A percentile compares a stretch with the other conserved stretches of the same genome.
These are phyloP conservation scores for Phellinidium pouzarii DNA, from an alignment of 1,284 basidiomycete species.

Conservation along the genomic window DNA sequence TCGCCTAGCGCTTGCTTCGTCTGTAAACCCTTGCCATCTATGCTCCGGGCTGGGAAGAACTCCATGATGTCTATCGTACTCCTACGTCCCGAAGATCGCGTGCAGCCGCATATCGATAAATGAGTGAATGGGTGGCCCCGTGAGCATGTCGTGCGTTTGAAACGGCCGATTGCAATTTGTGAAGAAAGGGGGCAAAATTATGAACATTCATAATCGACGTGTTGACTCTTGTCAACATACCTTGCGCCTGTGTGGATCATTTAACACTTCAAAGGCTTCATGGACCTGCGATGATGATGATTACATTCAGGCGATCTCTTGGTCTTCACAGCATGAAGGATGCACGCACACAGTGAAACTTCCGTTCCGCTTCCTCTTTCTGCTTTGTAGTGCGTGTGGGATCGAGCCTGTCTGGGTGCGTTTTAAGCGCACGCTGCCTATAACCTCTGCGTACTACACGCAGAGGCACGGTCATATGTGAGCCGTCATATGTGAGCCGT, in stretches of 20 bases:
- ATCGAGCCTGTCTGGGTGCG: conserved; percentile 25
- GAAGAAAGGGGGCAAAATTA: no score
- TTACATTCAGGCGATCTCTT: not conserved
- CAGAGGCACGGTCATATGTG: not conserved
- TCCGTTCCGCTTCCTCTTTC: conserved; percentile 22
- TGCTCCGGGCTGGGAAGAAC: conserved; percentile 26
- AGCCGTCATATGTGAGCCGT: not conserved
- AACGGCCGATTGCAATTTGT: not conserved
- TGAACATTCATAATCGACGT: conserved; percentile 45
- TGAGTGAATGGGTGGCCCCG: not conserved
- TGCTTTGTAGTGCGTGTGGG: conserved; percentile 18
- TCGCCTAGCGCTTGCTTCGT: conserved; percentile 38
- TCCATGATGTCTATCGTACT: conserved; percentile 30
- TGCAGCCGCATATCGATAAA: not conserved
- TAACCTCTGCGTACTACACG: conserved; percentile 24
- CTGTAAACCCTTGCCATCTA: conserved; percentile 29
- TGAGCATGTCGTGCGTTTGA: not conserved
- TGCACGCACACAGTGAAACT: conserved; percentile 21
- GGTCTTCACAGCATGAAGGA: not conserved
- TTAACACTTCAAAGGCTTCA: conserved; percentile 48
- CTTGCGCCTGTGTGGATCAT: conserved; percentile 50
- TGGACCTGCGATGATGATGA: conserved; percentile 44
- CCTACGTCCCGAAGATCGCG: not conserved
- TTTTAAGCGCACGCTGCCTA: conserved; percentile 23
- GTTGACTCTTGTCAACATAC: conserved; percentile 30